phyloP scores from a whole-genome alignment of 176 grass and related monocot genomes.

The Triticum timopheevii region DNA sequence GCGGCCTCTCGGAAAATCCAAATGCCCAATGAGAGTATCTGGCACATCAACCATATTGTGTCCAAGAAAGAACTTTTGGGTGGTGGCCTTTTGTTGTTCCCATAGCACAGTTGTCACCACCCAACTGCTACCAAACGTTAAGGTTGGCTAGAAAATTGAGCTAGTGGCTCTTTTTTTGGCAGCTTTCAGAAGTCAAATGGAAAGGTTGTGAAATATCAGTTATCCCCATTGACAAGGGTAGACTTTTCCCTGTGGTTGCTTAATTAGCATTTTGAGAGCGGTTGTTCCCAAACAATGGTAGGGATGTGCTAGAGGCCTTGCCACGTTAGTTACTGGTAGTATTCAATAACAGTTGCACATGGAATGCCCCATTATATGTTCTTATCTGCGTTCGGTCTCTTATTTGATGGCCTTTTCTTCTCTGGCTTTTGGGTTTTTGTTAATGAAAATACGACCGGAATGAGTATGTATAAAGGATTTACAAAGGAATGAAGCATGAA shows the following conservation, averaged over 20 bases:
- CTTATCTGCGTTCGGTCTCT: not conserved
- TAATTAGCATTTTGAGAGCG: not conserved
- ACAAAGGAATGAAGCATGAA: not conserved
- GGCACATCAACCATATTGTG: conserved; percentile 10
- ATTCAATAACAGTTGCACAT: not conserved
- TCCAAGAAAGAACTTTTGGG: conserved; percentile 42
- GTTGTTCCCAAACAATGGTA: not conserved
- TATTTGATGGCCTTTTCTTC: not conserved
- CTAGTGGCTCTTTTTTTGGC: not conserved
- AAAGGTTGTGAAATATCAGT: conserved; percentile 9
- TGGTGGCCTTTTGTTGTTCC: conserved; percentile 27
- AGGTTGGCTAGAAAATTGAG: not conserved
- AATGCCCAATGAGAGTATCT: conserved; percentile 21
- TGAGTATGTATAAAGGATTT: not conserved
- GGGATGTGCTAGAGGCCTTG: not conserved
- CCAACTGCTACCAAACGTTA: conserved; percentile 28
- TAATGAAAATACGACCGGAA: not conserved
- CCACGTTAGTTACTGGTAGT: not conserved
- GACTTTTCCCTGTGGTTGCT: not conserved
- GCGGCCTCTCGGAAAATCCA: conserved; percentile 16
- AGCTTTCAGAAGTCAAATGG: conserved; percentile 28
- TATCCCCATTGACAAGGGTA: not conserved
- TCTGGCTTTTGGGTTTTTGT: not conserved
- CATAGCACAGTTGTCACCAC: conserved; percentile 34
- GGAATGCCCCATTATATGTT: not conserved